Percentiles rank a stretch among this genome's conserved stretches.
These are phyloP conservation scores for Sordaria brevicollis DNA, from an alignment of 495 filamentous ascomycete species.

Conservation along the genomic window DNA sequence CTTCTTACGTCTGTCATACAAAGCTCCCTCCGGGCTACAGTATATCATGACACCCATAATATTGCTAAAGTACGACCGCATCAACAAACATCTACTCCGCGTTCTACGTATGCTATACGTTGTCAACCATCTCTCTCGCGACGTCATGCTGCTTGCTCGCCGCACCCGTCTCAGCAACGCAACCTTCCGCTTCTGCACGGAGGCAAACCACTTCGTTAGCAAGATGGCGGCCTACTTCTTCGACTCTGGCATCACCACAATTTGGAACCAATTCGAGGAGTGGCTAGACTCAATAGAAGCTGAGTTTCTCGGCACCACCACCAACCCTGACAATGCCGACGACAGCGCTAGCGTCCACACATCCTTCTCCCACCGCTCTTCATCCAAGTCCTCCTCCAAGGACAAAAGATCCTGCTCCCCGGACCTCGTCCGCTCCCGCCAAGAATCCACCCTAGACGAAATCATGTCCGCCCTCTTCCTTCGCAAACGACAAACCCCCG, in stretches of 20 bases:
- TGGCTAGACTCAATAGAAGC: slow-evolving; percentile 54
- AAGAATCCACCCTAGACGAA: slow-evolving; percentile 70
- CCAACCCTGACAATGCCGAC: slow-evolving; percentile 16
- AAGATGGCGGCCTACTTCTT: slow-evolving; percentile 65
- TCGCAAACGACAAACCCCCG: slow-evolving; percentile 55
- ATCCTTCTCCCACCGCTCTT: slow-evolving; percentile 48
- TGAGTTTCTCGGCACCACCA: slow-evolving; percentile 28
- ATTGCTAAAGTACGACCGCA: slow-evolving; percentile 68
- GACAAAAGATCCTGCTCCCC: slow-evolving; percentile 38
- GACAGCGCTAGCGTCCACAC: slow-evolving; percentile 43
- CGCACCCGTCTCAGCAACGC: slow-evolving; percentile 22
- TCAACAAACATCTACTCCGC: slow-evolving; percentile 72
- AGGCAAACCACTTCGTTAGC: slow-evolving; percentile 68
- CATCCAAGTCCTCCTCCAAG: slow-evolving; percentile 44
- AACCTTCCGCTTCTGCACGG: slow-evolving; percentile 54
- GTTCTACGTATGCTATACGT: slow-evolving; percentile 73
- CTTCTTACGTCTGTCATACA: slow-evolving; percentile 81
- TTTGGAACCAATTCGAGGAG: slow-evolving; percentile 59
- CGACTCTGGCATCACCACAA: slow-evolving; percentile 57
- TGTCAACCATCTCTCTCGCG: slow-evolving; percentile 54
- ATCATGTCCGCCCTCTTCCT: slow-evolving; percentile 70
- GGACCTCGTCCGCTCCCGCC: slow-evolving; percentile 50
- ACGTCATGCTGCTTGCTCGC: slow-evolving; percentile 17
- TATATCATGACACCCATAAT: slow-evolving; percentile 57
- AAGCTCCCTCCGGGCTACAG: slow-evolving; percentile 60